Evolutionary conservation across 148 eudicot genomes (phyloP).

Genomic region (Vaccinium vitisidaea): DNA sequence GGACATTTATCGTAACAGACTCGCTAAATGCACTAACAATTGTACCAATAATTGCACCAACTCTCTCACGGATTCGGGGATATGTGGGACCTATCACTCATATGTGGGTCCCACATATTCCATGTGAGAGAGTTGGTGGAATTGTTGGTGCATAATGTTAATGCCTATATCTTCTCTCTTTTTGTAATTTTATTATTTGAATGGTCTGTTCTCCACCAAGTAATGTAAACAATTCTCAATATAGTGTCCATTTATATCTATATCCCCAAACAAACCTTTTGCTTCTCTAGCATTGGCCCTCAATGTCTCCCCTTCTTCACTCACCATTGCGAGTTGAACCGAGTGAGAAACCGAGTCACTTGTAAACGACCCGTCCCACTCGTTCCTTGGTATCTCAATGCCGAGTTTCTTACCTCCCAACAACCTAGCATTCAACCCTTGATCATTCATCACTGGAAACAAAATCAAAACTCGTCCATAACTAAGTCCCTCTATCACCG

Average conservation of each 20-base stretch:
- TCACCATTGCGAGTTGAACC: constrained; percentile 41
- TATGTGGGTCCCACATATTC: too few species aligned
- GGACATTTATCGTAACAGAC: not conserved
- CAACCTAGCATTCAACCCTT: constrained; percentile 57
- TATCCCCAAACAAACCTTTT: constrained; percentile 43
- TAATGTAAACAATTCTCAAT: constrained; percentile 30
- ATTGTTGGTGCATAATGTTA: too few species aligned
- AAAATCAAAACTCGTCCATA: constrained; percentile 52
- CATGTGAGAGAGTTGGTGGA: too few species aligned
- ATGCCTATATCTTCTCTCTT: too few species aligned
- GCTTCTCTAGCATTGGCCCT: constrained; percentile 49
- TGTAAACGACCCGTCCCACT: constrained; percentile 51
- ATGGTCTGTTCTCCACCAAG: constrained; percentile 24
- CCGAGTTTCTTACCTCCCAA: constrained; percentile 51
- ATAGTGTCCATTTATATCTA: constrained; percentile 20
- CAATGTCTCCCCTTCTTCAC: constrained; percentile 43
- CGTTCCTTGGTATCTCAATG: constrained; percentile 49
- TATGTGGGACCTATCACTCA: too few species aligned
- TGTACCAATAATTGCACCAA: too few species aligned
- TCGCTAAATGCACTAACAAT: too few species aligned
- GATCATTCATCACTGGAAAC: constrained; percentile 66
- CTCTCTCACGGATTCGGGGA: too few species aligned
- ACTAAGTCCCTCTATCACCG: constrained; percentile 18
- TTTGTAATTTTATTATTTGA: not conserved
- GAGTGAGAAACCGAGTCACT: constrained; percentile 46